phyloP scores from a whole-genome alignment of 306 rosid genomes.

The Crotalaria pallida region DNA sequence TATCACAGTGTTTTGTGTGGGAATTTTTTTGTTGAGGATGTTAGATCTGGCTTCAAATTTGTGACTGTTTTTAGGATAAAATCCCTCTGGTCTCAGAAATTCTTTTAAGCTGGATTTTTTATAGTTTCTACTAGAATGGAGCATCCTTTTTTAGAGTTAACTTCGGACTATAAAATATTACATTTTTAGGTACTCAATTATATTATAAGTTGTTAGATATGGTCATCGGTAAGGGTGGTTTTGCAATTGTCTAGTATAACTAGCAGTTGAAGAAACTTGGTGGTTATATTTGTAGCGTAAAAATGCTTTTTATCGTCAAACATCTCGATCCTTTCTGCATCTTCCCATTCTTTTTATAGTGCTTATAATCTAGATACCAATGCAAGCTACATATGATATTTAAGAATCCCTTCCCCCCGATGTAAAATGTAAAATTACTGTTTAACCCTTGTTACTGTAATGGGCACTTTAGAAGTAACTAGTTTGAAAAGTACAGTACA shows the following conservation, averaged over 20 bases:
- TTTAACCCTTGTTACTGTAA: too few relatives aligned
- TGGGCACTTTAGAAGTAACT: too few relatives aligned
- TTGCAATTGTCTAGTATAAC: not conserved
- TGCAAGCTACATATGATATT: slow-evolving; percentile 5
- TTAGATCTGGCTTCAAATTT: not conserved
- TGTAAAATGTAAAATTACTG: too few relatives aligned
- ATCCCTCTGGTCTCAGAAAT: not conserved
- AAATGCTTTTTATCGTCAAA: not conserved
- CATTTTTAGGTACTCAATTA: not conserved
- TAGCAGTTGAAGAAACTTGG: not conserved
- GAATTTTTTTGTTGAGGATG: not conserved
- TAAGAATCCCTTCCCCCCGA: too few relatives aligned
- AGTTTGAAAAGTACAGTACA: too few relatives aligned
- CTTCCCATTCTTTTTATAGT: not conserved
- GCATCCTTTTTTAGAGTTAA: not conserved
- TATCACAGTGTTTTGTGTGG: not conserved
- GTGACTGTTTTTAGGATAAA: not conserved
- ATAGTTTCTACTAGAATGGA: not conserved
- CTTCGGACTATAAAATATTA: not conserved
- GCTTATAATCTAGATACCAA: not conserved
- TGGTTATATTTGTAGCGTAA: not conserved
- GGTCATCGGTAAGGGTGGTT: slow-evolving; percentile 3
- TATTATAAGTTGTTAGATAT: not conserved
- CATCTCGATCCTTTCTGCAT: not conserved
- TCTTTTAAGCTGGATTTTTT: not conserved